Evolutionary conservation across 306 rosid genomes (phyloP).

Genomic region (Luffa acutangula): DNA sequence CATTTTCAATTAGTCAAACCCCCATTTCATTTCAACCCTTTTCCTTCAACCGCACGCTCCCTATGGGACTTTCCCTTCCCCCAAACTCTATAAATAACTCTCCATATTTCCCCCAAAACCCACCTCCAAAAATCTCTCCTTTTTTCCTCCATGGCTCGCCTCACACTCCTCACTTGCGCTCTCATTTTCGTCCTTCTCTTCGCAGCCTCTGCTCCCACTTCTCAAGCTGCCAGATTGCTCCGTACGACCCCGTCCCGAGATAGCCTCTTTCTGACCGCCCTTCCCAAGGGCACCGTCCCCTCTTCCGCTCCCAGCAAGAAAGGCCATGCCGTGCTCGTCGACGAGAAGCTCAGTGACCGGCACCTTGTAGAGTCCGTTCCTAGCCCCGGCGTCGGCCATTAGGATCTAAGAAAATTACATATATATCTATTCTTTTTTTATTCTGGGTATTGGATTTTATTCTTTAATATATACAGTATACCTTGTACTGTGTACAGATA

Average conservation of each 20-base stretch:
- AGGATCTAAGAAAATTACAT: not conserved
- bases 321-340: conserved; percentile 40
- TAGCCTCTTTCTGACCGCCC: conserved; percentile 38
- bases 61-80: not conserved
- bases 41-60: not conserved
- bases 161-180: conserved; percentile 5
- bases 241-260: conserved; percentile 14
- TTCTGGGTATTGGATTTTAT: not conserved
- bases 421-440: not conserved
- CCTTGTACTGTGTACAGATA: not conserved
- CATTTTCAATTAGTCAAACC: not conserved
- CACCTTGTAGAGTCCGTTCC: conserved; percentile 68
- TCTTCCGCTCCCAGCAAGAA: conserved; percentile 63
- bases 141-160: conserved; percentile 33
- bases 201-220: conserved; percentile 20
- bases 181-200: conserved; percentile 27
- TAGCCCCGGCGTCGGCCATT: conserved; percentile 84
- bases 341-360: conserved; percentile 55
- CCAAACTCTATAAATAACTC: not conserved
- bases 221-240: conserved; percentile 41
- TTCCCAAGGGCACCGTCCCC: conserved; percentile 73
- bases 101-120: not conserved
- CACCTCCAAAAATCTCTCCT: not conserved
- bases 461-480: not conserved
- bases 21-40: not conserved